Percentiles rank a stretch among this genome's conserved stretches.
These are phyloP conservation scores for Bocquillonia castaneifolia DNA, from an alignment of 441 rosid species.

Conservation along the genomic window DNA sequence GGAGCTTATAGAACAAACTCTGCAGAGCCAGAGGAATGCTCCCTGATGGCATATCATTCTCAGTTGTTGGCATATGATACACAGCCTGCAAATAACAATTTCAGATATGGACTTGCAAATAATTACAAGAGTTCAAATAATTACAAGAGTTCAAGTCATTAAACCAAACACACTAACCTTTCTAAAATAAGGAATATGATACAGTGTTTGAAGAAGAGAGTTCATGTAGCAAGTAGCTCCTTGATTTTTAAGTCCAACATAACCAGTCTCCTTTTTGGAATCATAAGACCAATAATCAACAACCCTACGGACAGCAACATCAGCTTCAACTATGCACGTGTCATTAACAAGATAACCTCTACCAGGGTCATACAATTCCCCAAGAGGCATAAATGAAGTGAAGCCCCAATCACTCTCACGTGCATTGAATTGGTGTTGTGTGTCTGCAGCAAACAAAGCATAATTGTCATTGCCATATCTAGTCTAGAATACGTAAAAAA, in stretches of 20 bases:
- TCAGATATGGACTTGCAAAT: conserved; percentile 16
- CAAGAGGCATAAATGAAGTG: conserved; percentile 82
- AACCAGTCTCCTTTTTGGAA: conserved; percentile 90
- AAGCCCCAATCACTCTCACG: conserved; percentile 95
- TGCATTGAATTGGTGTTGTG: conserved; percentile 84
- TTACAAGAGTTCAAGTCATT: conserved; percentile 13
- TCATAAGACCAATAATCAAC: conserved; percentile 78
- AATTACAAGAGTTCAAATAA: conserved; percentile 15
- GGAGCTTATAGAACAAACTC: conserved; percentile 89
- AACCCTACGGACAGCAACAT: conserved; percentile 68
- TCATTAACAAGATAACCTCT: conserved; percentile 76
- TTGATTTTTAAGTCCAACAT: conserved; percentile 91
- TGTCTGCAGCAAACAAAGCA: conserved; percentile 42
- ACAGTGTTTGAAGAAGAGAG: conserved; percentile 82
- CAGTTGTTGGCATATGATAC: conserved; percentile 96
- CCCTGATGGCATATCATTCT: conserved; percentile 79
- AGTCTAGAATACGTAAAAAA: background rate
- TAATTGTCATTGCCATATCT: conserved; percentile 1
- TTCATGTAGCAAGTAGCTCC: conserved; percentile 96
- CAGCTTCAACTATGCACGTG: conserved; percentile 70
- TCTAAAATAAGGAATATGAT: conserved; percentile 84
- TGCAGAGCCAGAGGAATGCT: conserved; percentile 90
- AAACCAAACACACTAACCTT: conserved; percentile 66
- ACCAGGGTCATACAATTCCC: conserved; percentile 69
- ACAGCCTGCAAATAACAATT: conserved; percentile 83